These are phyloP conservation scores for Poa annua DNA, from an alignment of 176 grass and related monocot species.

Conservation along the genomic window DNA sequence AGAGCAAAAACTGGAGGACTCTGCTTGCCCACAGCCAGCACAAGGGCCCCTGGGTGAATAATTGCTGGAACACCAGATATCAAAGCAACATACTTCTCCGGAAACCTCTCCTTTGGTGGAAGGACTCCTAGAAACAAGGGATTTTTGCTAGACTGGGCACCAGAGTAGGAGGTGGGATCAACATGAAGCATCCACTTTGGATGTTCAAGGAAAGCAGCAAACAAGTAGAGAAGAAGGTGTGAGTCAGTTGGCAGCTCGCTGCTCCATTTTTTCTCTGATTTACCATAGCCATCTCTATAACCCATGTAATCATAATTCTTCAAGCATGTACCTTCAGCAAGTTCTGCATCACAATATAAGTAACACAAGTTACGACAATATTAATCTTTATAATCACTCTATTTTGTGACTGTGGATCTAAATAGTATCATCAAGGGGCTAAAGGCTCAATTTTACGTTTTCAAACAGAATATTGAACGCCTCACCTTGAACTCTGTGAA, in stretches of 20 bases:
- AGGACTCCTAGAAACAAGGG: constrained; percentile 96
- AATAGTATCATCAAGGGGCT: neutral
- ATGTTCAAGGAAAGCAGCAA: constrained; percentile 96
- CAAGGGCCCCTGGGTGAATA: constrained; percentile 90
- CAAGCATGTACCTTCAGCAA: constrained; percentile 96
- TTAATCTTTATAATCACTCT: neutral
- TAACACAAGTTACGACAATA: constrained; percentile 1
- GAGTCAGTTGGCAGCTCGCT: constrained; percentile 89
- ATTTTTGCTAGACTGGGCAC: constrained; percentile 93
- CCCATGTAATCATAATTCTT: constrained; percentile 89
- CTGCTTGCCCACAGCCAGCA: constrained; percentile 86
- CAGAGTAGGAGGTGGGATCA: constrained; percentile 88
- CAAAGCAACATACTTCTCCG: constrained; percentile 95
- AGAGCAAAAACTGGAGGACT: constrained; percentile 75
- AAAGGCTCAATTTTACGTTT: neutral
- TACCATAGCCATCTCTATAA: constrained; percentile 63
- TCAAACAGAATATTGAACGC: neutral
- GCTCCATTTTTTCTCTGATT: constrained; percentile 82
- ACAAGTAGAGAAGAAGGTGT: constrained; percentile 85
- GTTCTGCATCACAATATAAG: constrained; percentile 54
- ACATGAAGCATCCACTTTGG: constrained; percentile 98
- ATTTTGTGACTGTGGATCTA: neutral
- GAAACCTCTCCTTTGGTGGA: constrained; percentile 93
- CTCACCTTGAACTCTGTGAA: constrained; percentile 84
- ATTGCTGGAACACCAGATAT: constrained; percentile 80